Base-by-base conservation (phyloP, 2,329 filamentous ascomycete genomes). In the Cordyceps militaris region DNA sequence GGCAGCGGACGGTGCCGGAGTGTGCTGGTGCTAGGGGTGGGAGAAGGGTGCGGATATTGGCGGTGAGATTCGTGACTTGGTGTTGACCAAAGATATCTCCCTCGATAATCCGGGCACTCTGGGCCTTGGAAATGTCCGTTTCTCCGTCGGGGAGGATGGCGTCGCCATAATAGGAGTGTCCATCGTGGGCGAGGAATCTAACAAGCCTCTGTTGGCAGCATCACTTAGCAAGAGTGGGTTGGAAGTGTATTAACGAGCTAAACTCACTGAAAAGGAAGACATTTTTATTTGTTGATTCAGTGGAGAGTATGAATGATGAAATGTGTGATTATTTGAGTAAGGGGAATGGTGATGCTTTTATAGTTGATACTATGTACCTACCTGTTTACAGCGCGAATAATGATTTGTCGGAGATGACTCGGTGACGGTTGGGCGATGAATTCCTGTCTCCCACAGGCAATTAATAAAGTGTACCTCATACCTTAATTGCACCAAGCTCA, bases 111-210 rank as follows among this genome's bases (percentile, higher is more conserved):
- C 73, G 80, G 23, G 87, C 87, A 64, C 80, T 77, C 51, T 75
- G 81, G 1, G 80, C 78, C 71, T 83, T 79, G 60, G 80, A 73
- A 61, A 89, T 78, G 65, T 89, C 84, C 50, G 69, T 81, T 40
- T 79, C 73, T 21, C 83, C 84, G 0, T 71, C 55, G 3, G 85
- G 84, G 21, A 90, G 79, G 57, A 91, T 82, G 60, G 88, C 87
- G 72, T 91, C 86, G 63, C 88, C 88, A 62, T 89, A 89, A 71
- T 89, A 87, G 36, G 81, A 79, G 57, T 77, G 77, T 68, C 87
- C 87, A 66, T 91, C 85, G 64, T 80, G 83, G 65, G 86, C 84
- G 9, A 89, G 79, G 73, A 91, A 91, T 55, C 88, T 85, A 63
- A 91, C 76, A 40, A 91, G 84, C 65, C 86, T 83, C 84, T 89